phyloP scores from a whole-genome alignment of 495 filamentous ascomycete species.

The Aspergillus funiculosus region DNA sequence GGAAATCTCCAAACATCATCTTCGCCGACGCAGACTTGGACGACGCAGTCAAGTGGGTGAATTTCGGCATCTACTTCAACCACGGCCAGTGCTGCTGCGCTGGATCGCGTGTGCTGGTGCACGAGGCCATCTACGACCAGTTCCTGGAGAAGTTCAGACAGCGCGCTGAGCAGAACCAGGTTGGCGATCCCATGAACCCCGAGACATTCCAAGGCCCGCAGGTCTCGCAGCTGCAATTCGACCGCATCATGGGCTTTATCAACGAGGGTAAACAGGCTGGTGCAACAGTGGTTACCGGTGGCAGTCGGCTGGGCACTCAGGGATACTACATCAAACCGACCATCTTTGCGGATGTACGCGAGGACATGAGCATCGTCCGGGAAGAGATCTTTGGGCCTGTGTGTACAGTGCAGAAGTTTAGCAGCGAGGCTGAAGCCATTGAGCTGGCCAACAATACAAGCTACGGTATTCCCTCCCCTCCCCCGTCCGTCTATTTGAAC shows the following conservation, averaged over 20 bases:
- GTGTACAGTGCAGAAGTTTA: slow-evolving; percentile 47
- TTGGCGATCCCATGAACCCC: slow-evolving; percentile 75
- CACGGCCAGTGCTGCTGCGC: slow-evolving; percentile 53
- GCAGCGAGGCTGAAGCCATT: slow-evolving; percentile 77
- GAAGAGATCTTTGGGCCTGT: slow-evolving; percentile 53
- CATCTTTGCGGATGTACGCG: slow-evolving; percentile 38
- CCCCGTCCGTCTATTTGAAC: too few relatives aligned
- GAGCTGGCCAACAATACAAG: slow-evolving; percentile 70
- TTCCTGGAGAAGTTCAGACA: slow-evolving; percentile 36
- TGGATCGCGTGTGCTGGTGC: slow-evolving; percentile 48
- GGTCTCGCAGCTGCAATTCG: slow-evolving; percentile 72
- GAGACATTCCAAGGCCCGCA: slow-evolving; percentile 74
- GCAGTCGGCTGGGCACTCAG: slow-evolving; percentile 41
- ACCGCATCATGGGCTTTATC: slow-evolving; percentile 77
- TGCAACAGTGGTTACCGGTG: slow-evolving; percentile 67
- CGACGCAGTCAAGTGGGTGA: slow-evolving; percentile 35
- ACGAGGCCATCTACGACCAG: slow-evolving; percentile 49
- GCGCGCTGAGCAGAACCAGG: slow-evolving; percentile 11
- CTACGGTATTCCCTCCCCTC: background rate
- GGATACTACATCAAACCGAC: slow-evolving; percentile 48
- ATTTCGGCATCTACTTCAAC: slow-evolving; percentile 42
- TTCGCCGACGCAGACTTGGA: slow-evolving; percentile 43
- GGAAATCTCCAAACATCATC: slow-evolving; percentile 41
- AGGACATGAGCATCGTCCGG: slow-evolving; percentile 35
- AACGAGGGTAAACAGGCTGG: slow-evolving; percentile 69